Base-by-base conservation (phyloP, 768 basidiomycete species). In the Podaxis sp. region DNA sequence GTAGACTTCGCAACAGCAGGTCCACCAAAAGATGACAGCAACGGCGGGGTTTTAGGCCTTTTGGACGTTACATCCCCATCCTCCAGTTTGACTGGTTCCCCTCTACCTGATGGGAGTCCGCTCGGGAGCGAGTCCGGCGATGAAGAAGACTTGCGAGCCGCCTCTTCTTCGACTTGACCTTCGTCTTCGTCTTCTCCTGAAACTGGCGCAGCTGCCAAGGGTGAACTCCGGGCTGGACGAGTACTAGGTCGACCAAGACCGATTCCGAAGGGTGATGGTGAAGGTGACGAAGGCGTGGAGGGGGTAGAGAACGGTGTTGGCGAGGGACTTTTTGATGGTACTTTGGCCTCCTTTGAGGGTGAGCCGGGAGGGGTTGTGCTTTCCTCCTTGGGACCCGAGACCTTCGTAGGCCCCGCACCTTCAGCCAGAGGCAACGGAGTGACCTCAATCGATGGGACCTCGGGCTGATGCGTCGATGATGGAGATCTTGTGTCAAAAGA, bases 201-300 rank as follows among this genome's bases (percentile, higher is more conserved):
- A 60, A 76, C 76, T 57, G 85, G 76, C 4, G 80, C 77, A 61
- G 73, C 85, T 3, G 91, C 87, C 54, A 93, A 76, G 1, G 92
- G 92, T 2, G 92, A 92, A 66, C 92, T 93, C n/a, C 89, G 85
- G 2, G 80, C 73, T 0, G 90, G 90, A 6, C 87, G 83, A 7
- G 89, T 82, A 52, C 82, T 87, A 1, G 85, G 85, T 42, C 88
- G 79, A 19, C 86, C 84, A 17, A 82, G 70, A 24, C 81, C 80
- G 36, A 87, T 71, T 2, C 78, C 73, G 22, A 84, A 79, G 1
- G 78, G 66, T n/a, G 76, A 63, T 8, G 69, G 53, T 2, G 76
- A 63, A 19, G 82, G 69, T n/a, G 79, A 70, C 8, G 76, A 64
- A 8, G 69, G 51, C 2, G 75, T 63, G 13, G 74, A 67, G 30